Evolutionary conservation across 2,329 filamentous ascomycete species (phyloP), one percentile per base, ranked within the genome.

Genomic region (Cordyceps militaris): DNA sequence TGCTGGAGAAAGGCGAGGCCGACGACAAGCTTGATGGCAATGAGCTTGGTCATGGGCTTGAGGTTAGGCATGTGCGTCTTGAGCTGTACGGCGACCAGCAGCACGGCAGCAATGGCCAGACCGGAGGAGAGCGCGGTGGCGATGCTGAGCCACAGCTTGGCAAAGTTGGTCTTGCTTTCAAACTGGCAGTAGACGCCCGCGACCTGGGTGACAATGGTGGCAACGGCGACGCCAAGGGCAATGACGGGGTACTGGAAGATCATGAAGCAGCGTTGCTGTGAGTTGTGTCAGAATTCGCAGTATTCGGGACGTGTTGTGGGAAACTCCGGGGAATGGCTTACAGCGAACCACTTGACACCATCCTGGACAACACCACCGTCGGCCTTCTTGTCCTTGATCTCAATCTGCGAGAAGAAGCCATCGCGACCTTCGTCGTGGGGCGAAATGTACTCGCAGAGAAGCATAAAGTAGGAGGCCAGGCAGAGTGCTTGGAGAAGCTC

Each of bases 391-490:
- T 63, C 64, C 10, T 61, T 67, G 9, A 69, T 65, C 28, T 66
- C 65, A 3, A 76, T 61, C 6, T 67, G 67, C 4, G 68, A 62
- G 57, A 76, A 72, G 63, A 73, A 75, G 23, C 69, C 61, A 9
- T 70, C 68, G 8, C 71, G 66, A 21, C 66, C 66, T 11, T 64
- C 58, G 16, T 69, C 63, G 47, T 70, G 68, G 3, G 72, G 70
- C 6, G 67, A 71, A 4, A 78, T 63, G 50, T 70, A 76, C 46
- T 74, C 73, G 61, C 71, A 74, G 40, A 77, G 66, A 28, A 78
- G 68, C 10, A 78, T 66, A 60, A 76, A 75, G 62, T 78, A 78
- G 11, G 68, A 67, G n/a, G 68, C 70, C 1, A 79, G 63, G 10
- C 74, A 72, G 28, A 74, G 63, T 4, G 69, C 65, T 64, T 78